These are phyloP conservation scores for Stachybotrys chlorohalonatus DNA, from an alignment of 2,329 filamentous ascomycete species.

Conservation along the genomic window DNA sequence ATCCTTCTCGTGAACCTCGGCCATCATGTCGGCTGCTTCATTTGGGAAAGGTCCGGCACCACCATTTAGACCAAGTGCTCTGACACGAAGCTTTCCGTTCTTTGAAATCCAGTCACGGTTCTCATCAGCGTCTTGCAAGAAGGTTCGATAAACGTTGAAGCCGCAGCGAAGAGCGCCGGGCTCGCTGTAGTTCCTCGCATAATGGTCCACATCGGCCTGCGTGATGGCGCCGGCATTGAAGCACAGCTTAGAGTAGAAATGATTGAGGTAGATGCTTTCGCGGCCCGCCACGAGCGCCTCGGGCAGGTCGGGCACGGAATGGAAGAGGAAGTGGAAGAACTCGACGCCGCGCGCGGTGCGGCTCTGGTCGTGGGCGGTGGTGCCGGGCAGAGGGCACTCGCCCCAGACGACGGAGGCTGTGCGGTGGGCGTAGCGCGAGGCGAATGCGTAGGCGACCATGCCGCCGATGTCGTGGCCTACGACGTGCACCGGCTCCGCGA, in stretches of 20 bases:
- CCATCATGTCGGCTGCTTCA: not conserved
- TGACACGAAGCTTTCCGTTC: constrained; percentile 15
- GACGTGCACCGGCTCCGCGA: constrained; percentile 28
- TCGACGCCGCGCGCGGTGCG: not conserved
- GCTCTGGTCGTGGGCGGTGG: constrained; percentile 16
- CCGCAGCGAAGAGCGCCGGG: constrained; percentile 22
- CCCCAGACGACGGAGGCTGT: constrained; percentile 28
- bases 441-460: constrained; percentile 31
- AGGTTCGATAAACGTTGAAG: constrained; percentile 22
- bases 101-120: constrained; percentile 16
- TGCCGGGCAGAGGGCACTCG: constrained; percentile 31
- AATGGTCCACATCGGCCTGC: constrained; percentile 26
- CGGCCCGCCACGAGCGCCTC: constrained; percentile 22
- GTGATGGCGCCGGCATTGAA: constrained; percentile 26
- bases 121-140: constrained; percentile 20
- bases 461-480: constrained; percentile 39
- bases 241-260: constrained; percentile 29
- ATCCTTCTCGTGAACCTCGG: constrained; percentile 1
- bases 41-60: not conserved
- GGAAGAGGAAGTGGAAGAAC: constrained; percentile 2
- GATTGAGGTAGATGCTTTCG: constrained; percentile 30
- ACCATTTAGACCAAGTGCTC: constrained; percentile 1
- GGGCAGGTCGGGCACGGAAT: constrained; percentile 1
- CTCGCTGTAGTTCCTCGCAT: constrained; percentile 22
- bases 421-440: constrained; percentile 20